Conservation (phyloP, 2,329 filamentous ascomycete species). For the Penicillium sp. region DNA sequence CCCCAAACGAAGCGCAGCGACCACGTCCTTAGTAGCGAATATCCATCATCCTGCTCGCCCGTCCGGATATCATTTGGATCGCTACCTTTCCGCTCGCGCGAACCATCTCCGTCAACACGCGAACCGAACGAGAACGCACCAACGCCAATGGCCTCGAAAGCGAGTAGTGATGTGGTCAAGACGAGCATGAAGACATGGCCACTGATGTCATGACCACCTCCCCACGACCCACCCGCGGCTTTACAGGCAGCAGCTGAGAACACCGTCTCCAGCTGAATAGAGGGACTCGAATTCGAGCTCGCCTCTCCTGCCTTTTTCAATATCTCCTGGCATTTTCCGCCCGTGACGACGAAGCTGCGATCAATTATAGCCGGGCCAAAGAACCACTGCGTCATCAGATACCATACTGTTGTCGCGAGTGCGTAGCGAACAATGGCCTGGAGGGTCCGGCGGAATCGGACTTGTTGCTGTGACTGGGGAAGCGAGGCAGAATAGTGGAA, state of each 20-base stretch:
- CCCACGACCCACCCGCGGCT: constrained; percentile 78
- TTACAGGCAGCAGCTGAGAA: constrained; percentile 80
- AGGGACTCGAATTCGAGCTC: constrained; percentile 5
- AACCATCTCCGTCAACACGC: constrained; percentile 35
- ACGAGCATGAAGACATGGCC: constrained; percentile 94
- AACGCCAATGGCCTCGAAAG: constrained; percentile 70
- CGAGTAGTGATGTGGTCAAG: constrained; percentile 75
- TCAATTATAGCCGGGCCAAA: constrained; percentile 91
- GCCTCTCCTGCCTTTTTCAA: constrained; percentile 45
- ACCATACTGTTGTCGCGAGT: constrained; percentile 75
- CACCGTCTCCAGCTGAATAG: constrained; percentile 49
- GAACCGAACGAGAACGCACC: constrained; percentile 42
- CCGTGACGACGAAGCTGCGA: constrained; percentile 82
- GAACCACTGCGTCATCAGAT: constrained; percentile 91
- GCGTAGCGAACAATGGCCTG: constrained; percentile 69
- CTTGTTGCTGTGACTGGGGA: constrained; percentile 19
- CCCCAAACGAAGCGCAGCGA: constrained; percentile 50
- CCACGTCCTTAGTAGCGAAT: constrained; percentile 58
- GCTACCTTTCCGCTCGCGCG: constrained; percentile 37
- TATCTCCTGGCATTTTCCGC: constrained; percentile 74
- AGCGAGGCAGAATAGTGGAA: constrained; percentile 46
- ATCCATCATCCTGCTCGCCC: constrained; percentile 41
- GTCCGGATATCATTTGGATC: constrained; percentile 11
- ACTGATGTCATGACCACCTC: constrained; percentile 92
- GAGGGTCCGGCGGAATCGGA: constrained; percentile 47